These are phyloP conservation scores for Tricharina praecox DNA, from an alignment of 495 filamentous ascomycete species.

Conservation along the genomic window DNA sequence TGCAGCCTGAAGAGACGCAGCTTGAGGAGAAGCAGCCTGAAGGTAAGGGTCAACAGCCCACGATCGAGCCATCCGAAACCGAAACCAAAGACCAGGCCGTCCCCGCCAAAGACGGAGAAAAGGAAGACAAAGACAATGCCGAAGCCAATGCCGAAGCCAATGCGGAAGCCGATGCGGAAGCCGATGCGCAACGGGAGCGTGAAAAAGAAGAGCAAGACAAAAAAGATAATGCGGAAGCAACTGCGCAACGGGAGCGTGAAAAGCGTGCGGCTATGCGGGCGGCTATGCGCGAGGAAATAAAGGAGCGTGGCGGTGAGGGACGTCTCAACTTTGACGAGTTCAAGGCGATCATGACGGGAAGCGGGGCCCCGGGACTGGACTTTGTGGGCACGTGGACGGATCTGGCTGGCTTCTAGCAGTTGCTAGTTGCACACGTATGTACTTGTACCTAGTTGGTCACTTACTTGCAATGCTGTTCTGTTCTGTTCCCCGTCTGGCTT, in stretches of 20 bases:
- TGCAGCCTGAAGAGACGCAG: constrained; percentile 14
- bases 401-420: constrained; percentile 44
- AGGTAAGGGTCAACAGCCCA: too few species aligned
- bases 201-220: constrained; percentile 21
- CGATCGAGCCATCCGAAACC: too few species aligned
- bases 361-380: constrained; percentile 39
- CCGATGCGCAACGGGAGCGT: too few species aligned
- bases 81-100: too few species aligned
- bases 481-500: too few species aligned
- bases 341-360: constrained; percentile 46
- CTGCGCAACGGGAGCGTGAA: constrained; percentile 8
- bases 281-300: constrained; percentile 43
- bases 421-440: too few species aligned
- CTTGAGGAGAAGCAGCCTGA: too few species aligned
- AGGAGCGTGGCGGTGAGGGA: constrained; percentile 53
- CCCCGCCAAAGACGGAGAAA: constrained; percentile 31
- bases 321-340: constrained; percentile 58
- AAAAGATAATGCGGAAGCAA: constrained; percentile 17
- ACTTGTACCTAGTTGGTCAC: too few species aligned
- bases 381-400: constrained; percentile 79
- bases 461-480: too few species aligned
- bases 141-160: background rate
- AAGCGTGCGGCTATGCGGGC: constrained; percentile 11
- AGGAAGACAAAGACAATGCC: constrained; percentile 14
- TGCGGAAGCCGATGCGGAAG: constrained; percentile 1